Evolutionary conservation across 805 yeast genomes (phyloP).

Genomic region (Blastobotrys attinorum): DNA sequence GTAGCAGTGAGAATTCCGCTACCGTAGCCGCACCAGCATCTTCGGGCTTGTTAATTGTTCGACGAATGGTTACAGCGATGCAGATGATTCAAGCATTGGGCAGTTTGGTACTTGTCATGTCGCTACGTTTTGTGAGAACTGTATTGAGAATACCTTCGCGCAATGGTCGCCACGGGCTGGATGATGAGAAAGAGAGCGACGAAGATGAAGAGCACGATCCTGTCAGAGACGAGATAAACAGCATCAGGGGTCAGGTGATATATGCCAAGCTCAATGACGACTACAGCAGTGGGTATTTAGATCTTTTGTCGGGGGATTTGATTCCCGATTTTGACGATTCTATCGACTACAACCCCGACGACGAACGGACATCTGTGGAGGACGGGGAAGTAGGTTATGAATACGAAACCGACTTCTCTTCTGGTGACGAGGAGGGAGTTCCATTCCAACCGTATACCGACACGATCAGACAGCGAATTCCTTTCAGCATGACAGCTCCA

Average conservation of each 20-base stretch:
- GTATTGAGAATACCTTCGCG: slow-evolving; percentile 2
- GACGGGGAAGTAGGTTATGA: slow-evolving; percentile 16
- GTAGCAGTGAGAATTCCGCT: not conserved
- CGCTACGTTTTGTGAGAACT: not conserved
- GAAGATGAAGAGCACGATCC: too few relatives aligned
- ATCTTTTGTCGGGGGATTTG: slow-evolving; percentile 23
- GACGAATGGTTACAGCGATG: slow-evolving; percentile 9
- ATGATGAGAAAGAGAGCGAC: not conserved
- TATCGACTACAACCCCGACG: slow-evolving; percentile 26
- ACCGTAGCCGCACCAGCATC: not conserved
- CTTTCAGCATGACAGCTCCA: not conserved
- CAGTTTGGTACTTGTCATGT: not conserved
- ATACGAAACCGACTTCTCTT: slow-evolving; percentile 15
- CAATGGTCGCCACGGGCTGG: not conserved
- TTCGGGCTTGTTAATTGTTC: slow-evolving; percentile 8
- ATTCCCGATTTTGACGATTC: slow-evolving; percentile 35
- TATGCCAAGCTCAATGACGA: slow-evolving; percentile 13
- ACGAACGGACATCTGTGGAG: slow-evolving; percentile 14
- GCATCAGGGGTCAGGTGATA: slow-evolving; percentile 7
- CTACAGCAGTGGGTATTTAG: slow-evolving; percentile 18
- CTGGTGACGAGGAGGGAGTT: slow-evolving; percentile 15
- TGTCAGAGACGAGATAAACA: slow-evolving; percentile 2
- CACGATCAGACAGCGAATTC: not conserved
- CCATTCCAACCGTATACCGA: not conserved
- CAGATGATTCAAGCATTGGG: slow-evolving; percentile 11